Conservation (phyloP, 768 basidiomycete species). For the Clitopilus passeckerianus region DNA sequence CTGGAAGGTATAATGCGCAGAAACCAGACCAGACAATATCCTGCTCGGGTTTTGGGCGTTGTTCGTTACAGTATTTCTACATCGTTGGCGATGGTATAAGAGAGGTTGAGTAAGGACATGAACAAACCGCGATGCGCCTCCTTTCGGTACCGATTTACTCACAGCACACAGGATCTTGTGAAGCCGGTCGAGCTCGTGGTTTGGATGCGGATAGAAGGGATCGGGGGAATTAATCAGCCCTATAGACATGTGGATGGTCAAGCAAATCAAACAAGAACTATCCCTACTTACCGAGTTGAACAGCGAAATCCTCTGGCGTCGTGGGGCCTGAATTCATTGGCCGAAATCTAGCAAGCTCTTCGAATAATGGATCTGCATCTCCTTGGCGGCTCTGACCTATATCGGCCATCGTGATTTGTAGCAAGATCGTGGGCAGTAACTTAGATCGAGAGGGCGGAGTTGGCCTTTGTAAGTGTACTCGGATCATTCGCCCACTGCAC, state of each 20-base stretch:
- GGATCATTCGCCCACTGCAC: no score
- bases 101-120: background rate
- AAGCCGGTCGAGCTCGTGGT: background rate
- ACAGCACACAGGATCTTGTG: background rate
- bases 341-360: background rate
- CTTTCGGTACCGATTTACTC: background rate
- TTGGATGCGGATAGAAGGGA: background rate
- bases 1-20: background rate
- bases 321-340: background rate
- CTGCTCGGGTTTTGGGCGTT: background rate
- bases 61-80: background rate
- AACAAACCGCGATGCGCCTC: background rate
- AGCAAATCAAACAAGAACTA: no score
- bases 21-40: slow-evolving; percentile 9
- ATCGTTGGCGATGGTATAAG: background rate
- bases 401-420: no score
- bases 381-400: no score
- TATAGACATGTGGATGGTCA: background rate
- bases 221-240: background rate
- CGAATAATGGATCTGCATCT: no score
- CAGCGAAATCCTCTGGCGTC: background rate
- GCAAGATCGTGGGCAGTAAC: no score
- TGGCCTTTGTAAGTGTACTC: no score
- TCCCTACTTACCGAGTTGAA: background rate
- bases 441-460: no score